Base-by-base conservation (phyloP, 345 rosid genomes). In the Dovyalis caffra region DNA sequence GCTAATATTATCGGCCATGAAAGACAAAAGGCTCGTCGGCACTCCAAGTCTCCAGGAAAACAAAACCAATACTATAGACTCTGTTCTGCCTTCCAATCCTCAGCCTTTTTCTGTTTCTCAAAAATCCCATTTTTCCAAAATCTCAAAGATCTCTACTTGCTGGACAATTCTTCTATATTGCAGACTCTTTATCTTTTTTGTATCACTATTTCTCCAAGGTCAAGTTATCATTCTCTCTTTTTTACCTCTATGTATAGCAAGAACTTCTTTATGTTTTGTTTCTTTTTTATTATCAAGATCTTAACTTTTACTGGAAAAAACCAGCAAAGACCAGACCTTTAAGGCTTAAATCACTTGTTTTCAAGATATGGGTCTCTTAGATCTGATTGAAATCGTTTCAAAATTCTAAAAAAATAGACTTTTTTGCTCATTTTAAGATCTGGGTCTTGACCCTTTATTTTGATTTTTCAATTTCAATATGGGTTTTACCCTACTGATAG, bases 401-500 rank as follows among this genome's bases (percentile, higher is more conserved):
- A 58, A 63, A n/a, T 11, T 20, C 49, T 71, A 28, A 38, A 81
- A 80, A 76, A 40, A 86, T 87, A 89, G 83, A 75, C 31, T 80
- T 70, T 53, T 79, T 70, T 68, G 69, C 75, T 63, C 81, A 69
- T 69, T 77, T 87, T 70, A 79, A 80, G 88, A 85, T 92, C 88
- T 90, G 88, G 85, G 80, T 83, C 29, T 51, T 86, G 75, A 76
- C 76, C 37, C 34, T 88, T 66, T 66, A 66, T 64, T n/a, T 28
- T 82, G 68, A 62, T 83, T 28, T 70, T 89, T 66, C 87, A 84
- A 78, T 81, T 77, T n/a, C 82, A 85, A 25, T 58, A 49, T 69
- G 94, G 90, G 60, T 92, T 83, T 79, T 92, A 92, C 78, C 87
- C 89, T 63, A 94, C 96, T 1, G 94, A 96, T 32, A 92, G 97